Evolutionary conservation across 768 basidiomycete species (phyloP), one percentile per base, ranked within the genome.

Genomic region (Suillus americanus): DNA sequence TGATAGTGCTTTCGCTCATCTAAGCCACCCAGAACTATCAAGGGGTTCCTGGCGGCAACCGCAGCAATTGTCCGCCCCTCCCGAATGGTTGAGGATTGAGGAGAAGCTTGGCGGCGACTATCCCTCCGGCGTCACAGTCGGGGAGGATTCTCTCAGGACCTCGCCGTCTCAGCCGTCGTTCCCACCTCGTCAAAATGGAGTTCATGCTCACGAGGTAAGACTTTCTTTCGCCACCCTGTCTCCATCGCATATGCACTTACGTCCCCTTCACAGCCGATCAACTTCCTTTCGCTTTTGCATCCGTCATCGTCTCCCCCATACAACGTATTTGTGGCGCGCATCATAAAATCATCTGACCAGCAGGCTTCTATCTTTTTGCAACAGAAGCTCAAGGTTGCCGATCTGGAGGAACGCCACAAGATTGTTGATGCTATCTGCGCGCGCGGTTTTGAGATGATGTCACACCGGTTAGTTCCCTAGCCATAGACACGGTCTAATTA

Each of bases 391-490:
- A 95, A 95, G 74, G 91, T 93, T 20, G 92, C 93, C 4, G 90
- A 93, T 68, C 68, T 82, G 23, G 85, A 88, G 60, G 92, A 94
- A 72, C 82, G 93, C 2, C 84, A 83, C 6, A 93, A 92, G 75
- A 94, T 95, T 53, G 89, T 95, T 18, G 91, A 94, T 70, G 93
- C 93, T 55, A 94, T 94, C 63, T 92, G 91, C 65, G 82, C 86
- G 46, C 85, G 88, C 14, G 92, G 93, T 1, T 92, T 91, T 66
- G 93, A 95, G 74, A 94, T 94, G 93, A 95, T 95, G 93, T 92
- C 91, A 64, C 89, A 93, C 73, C 82, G 91, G 90, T 90, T 72
- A 43, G 77, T 68, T 45, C 9, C 23, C 23, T 48, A 3, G 33
- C 40, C 25, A 33, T 54, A 54, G 48, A 20, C 43, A 56, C n/a